Evolutionary conservation across 2,329 filamentous ascomycete species (phyloP), one percentile per base, ranked within the genome.

Genomic region (Cladophialophora carrionii): DNA sequence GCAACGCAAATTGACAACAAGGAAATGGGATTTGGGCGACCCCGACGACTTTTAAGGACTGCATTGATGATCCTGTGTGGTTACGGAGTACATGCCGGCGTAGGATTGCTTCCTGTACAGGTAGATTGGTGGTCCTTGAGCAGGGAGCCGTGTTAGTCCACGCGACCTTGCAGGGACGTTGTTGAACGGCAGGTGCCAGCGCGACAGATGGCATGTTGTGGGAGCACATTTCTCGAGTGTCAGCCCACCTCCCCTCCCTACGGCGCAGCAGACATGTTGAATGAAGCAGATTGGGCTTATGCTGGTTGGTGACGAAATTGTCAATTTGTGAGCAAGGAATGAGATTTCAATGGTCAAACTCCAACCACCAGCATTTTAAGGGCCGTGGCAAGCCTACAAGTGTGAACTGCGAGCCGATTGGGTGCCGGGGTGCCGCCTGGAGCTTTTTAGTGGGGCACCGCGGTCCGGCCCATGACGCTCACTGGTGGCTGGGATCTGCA

Each of bases 21-120:
- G 80, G 57, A 81, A 81, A 70, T 80, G 78, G 75, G 80, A 82
- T 71, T 68, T 82, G 58, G 80, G 75, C 4, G 78, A 79, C 1
- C 79, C 80, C 64, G 76, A 77, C 53, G 75, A 79, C 56, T 71
- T 76, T 55, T 72, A 67, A 69, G 37, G 17, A 22, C 17, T 12
- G 22, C 54, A 12, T 37, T 43, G 48, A 20, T 7, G 3, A 14
- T 51, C 12, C 3, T 29, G 20, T 51, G 22, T 14, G 37, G 17
- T 26, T 17, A 51, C 20, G 12, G 22, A 20, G 37, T 14, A 43
- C 17, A n/a, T 17, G 37, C 37, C n/a, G 37, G 3, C 7, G 17
- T 43, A 43, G 37, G 9, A 26, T 26, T 26, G 8, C 8, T 7
- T 29, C 52, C 12, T 24, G 48, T 26, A 17, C 37, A 43, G n/a